A percentile compares a stretch with the other conserved stretches of the same genome.
Evolutionary conservation across 345 rosid species (phyloP).

Genomic region (Melastoma malabathricum): DNA sequence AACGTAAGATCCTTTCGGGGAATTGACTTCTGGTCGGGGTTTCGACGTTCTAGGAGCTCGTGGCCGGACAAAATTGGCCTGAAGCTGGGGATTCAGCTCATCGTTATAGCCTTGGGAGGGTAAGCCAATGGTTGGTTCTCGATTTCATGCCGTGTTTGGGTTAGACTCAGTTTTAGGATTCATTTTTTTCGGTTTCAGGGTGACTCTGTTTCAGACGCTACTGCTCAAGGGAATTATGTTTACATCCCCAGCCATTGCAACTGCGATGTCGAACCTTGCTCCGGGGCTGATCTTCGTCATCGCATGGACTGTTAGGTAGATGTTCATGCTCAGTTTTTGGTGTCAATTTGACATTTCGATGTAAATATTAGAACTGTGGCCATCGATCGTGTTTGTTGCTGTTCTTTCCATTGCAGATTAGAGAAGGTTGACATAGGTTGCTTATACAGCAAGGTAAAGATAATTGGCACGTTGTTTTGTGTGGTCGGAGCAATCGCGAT

Average conservation of each 20-base stretch:
- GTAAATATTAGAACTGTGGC: too few relatives aligned
- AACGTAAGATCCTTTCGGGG: too few relatives aligned
- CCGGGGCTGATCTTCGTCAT: conserved; percentile 80
- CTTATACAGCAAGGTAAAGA: conserved; percentile 69
- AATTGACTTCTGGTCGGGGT: too few relatives aligned
- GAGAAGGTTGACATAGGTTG: conserved; percentile 74
- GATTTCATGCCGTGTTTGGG: background rate
- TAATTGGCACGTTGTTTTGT: conserved; percentile 64
- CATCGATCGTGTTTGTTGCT: background rate
- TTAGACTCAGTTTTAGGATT: background rate
- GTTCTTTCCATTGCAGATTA: conserved; percentile 29
- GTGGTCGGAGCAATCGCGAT: conserved; percentile 66
- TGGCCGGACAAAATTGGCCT: conserved; percentile 49
- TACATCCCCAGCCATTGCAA: conserved; percentile 86
- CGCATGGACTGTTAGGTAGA: conserved; percentile 69
- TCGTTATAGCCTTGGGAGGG: conserved; percentile 75
- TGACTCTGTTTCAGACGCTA: conserved; percentile 60
- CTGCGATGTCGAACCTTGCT: conserved; percentile 95
- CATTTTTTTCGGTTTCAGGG: conserved; percentile 28
- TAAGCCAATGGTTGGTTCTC: conserved; percentile 13
- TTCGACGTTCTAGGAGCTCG: conserved; percentile 33
- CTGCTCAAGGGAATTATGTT: conserved; percentile 63
- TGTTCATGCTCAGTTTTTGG: background rate
- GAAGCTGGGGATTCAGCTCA: conserved; percentile 51
- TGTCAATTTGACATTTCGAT: background rate